Conservation (phyloP, 108 stramenopile genomes). For the Skeletonema grethae region DNA sequence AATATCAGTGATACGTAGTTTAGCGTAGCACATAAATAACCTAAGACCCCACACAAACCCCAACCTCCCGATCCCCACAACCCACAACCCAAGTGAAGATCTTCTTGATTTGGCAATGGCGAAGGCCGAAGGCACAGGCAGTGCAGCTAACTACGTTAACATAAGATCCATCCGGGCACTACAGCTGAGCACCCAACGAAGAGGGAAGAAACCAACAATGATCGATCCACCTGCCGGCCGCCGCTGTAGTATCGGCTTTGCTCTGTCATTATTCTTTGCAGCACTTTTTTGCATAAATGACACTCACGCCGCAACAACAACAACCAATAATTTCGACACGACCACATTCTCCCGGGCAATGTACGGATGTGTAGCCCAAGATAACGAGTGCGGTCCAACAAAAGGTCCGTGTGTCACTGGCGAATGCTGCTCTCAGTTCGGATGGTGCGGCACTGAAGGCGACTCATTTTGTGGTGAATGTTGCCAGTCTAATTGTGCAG, state of each 20-base stretch:
- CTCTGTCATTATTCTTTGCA: background rate
- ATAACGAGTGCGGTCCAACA: constrained; percentile 7
- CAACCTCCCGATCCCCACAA: too few relatives aligned
- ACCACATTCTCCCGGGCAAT: background rate
- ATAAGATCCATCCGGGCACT: too few relatives aligned
- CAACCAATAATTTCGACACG: background rate
- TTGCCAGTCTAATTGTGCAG: background rate
- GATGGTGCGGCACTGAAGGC: background rate
- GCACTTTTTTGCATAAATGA: background rate
- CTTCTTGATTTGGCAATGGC: too few relatives aligned
- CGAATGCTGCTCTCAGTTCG: constrained; percentile 1
- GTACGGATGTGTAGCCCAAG: background rate
- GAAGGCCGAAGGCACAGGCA: too few relatives aligned
- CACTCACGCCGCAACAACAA: background rate
- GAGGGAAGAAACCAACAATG: too few relatives aligned
- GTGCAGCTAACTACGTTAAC: too few relatives aligned
- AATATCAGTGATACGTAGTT: too few relatives aligned
- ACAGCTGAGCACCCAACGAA: too few relatives aligned
- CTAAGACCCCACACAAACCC: too few relatives aligned
- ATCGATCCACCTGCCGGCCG: too few relatives aligned
- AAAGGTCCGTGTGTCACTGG: background rate
- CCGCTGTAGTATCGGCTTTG: background rate
- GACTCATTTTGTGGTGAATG: background rate
- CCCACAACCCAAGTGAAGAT: too few relatives aligned
- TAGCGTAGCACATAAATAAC: too few relatives aligned